Percentiles rank a stretch among this genome's conserved stretches.
These are phyloP conservation scores for Marsdenia floribunda DNA, from an alignment of 257 asterid species.

Conservation along the genomic window DNA sequence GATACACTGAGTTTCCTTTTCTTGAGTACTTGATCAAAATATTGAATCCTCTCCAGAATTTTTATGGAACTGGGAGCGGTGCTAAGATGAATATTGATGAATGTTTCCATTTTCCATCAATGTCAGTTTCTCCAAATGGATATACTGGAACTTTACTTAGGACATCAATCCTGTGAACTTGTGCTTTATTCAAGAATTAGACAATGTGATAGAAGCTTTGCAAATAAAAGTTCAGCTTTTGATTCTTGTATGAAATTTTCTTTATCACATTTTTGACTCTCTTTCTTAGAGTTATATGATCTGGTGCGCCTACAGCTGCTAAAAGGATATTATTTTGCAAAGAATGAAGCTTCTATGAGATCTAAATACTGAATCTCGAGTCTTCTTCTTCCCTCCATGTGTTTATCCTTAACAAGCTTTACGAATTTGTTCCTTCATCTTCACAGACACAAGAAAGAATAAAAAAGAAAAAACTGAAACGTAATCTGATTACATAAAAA, in stretches of 20 bases:
- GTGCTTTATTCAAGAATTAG: background rate
- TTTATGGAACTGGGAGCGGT: background rate
- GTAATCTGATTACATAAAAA: too few relatives aligned
- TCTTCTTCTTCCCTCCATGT: background rate
- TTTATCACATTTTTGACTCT: conserved; percentile 1
- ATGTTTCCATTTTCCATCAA: background rate
- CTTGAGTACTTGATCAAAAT: background rate
- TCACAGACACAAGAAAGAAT: too few relatives aligned
- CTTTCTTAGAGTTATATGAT: background rate
- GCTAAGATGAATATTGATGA: background rate
- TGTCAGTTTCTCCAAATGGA: background rate
- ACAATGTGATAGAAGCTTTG: background rate
- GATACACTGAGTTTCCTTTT: background rate
- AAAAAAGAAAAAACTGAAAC: too few relatives aligned
- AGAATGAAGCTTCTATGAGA: background rate
- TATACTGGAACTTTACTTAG: background rate
- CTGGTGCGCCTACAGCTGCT: background rate
- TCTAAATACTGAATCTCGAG: background rate
- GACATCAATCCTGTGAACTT: background rate
- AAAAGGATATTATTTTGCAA: background rate
- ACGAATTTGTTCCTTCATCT: background rate
- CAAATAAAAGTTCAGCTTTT: background rate
- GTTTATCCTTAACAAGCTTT: too few relatives aligned
- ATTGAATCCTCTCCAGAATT: background rate
- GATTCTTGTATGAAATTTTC: background rate